Conservation (phyloP, 495 filamentous ascomycete genomes). For the Aspergillus heteromorphus region DNA sequence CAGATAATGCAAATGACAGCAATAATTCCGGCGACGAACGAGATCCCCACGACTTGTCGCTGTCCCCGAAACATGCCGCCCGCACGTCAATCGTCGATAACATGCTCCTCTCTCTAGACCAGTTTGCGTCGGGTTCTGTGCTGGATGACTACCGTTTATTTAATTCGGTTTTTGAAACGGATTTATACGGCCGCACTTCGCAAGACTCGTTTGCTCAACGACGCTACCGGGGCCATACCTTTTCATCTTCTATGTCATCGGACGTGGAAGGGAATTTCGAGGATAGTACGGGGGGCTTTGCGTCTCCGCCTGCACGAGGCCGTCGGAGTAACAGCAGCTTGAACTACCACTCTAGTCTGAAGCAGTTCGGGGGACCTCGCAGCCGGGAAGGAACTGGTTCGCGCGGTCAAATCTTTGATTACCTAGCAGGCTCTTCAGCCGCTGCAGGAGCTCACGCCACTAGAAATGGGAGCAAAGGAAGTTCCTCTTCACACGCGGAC, state of each 20-base stretch:
- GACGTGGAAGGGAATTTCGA: slow-evolving; percentile 68
- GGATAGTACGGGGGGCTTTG: slow-evolving; percentile 57
- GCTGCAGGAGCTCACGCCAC: slow-evolving; percentile 20
- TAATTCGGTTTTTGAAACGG: slow-evolving; percentile 35
- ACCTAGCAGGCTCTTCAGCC: slow-evolving; percentile 6
- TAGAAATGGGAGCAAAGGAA: slow-evolving; percentile 67
- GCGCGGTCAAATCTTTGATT: slow-evolving; percentile 24
- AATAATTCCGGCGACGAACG: slow-evolving; percentile 47
- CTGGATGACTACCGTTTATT: slow-evolving; percentile 40
- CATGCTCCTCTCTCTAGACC: slow-evolving; percentile 85
- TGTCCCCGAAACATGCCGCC: slow-evolving; percentile 66
- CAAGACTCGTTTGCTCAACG: slow-evolving; percentile 24
- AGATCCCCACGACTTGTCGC: slow-evolving; percentile 84
- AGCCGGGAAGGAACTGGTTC: slow-evolving; percentile 37
- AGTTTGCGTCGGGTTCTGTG: slow-evolving; percentile 52
- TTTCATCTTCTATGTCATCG: slow-evolving; percentile 67
- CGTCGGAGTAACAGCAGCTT: slow-evolving; percentile 81
- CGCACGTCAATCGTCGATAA: slow-evolving; percentile 88
- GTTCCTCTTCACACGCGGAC: slow-evolving; percentile 65
- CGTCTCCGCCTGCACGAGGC: slow-evolving; percentile 47
- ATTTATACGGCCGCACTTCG: slow-evolving; percentile 20
- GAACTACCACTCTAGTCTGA: slow-evolving; percentile 57
- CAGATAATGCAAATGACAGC: slow-evolving; percentile 36
- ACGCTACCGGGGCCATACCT: slow-evolving; percentile 55
- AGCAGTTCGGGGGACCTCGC: slow-evolving; percentile 58